Percentiles rank a stretch among this genome's conserved stretches.
Evolutionary conservation across 1,284 basidiomycete genomes (phyloP).

Genomic region (Moesziomyces globuligerus): DNA sequence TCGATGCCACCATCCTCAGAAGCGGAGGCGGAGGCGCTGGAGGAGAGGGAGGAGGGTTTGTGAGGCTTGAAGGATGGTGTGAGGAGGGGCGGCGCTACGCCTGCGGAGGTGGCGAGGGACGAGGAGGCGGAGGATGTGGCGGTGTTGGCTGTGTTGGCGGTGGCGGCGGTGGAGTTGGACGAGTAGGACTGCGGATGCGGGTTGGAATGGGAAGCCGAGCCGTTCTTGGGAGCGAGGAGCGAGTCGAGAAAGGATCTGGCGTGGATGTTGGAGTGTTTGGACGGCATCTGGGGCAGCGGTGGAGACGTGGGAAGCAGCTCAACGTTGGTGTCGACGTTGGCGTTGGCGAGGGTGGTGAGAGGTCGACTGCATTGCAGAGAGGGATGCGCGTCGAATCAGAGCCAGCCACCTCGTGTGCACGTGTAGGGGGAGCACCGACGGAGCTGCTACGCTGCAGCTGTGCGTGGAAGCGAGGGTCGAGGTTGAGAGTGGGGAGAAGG

Average conservation of each 20-base stretch:
- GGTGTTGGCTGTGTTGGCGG: constrained; percentile 14
- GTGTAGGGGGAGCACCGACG: too few relatives aligned
- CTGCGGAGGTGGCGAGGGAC: constrained; percentile 12
- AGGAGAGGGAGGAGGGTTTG: constrained; percentile 49
- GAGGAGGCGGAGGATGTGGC: constrained; percentile 15
- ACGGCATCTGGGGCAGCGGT: constrained; percentile 10
- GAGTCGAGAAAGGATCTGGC: constrained; percentile 44
- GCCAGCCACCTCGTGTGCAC: too few relatives aligned
- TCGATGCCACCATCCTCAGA: constrained; percentile 44
- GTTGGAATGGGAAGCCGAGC: constrained; percentile 3
- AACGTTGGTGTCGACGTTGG: constrained; percentile 21
- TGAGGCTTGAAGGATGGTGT: constrained; percentile 45
- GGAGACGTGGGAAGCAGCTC: constrained; percentile 2
- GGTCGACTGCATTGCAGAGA: constrained; percentile 39
- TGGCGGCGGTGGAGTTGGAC: constrained; percentile 18
- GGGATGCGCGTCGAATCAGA: constrained; percentile 10
- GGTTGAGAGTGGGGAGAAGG: too few relatives aligned
- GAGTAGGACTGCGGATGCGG: constrained; percentile 14
- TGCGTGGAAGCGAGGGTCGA: too few relatives aligned
- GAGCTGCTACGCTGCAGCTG: too few relatives aligned
- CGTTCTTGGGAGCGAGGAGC: constrained; percentile 25
- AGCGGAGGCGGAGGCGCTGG: constrained; percentile 50
- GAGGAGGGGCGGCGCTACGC: constrained; percentile 22
- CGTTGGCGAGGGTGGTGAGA: constrained; percentile 27
- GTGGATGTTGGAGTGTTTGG: constrained; percentile 23